Evolutionary conservation across 441 rosid genomes (phyloP), one percentile per base, ranked within the genome.

Genomic region (Pelargonium australe): DNA sequence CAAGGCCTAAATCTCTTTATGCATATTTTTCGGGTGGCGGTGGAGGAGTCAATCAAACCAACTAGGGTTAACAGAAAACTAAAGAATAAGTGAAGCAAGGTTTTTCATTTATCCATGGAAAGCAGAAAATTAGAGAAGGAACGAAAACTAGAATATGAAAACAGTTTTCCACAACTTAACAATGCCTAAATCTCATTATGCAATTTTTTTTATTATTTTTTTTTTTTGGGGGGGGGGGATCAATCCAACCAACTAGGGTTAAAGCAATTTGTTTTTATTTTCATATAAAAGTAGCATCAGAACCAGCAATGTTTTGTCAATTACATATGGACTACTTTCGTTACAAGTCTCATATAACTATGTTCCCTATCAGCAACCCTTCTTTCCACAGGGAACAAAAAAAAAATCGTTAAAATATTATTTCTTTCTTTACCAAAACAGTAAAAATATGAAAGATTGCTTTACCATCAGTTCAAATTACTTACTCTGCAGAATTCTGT

Each of bases 401-500:
- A 17, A 57, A 16, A 17, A 6, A 57, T 57, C 17, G 28, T 17
- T 57, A 17, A 19, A 6, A 7, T 17, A 16, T 41, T 17, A 16
- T 57, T 57, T n/a, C 28, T 16, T 7, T 17, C 62, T 57, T 17
- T 5, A 57, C 17, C 62, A 57, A 57, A 11, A 10, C 2, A 57
- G 62, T 12, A 68, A 13, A 70, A 57, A 7, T 55, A 61, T n/a
- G 10, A 20, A 62, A 65, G 68, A 71, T 66, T 55, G 49, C 14
- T 13, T 19, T 53, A 68, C 68, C 64, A 44, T 4, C 4, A 64
- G 63, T 53, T 47, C 37, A 70, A 72, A 68, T 20, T 65, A 81
- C 96, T 86, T 80, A 94, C 99, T 85, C 84, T 31, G 96, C 90
- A 79, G 91, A 75, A 78, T 72, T 69, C 23, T 83, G 87, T 76